Evolutionary conservation across 225 moss, liverwort and hornwort species (phyloP), one percentile per base, ranked within the genome.

Genomic region (Ulota crispa): DNA sequence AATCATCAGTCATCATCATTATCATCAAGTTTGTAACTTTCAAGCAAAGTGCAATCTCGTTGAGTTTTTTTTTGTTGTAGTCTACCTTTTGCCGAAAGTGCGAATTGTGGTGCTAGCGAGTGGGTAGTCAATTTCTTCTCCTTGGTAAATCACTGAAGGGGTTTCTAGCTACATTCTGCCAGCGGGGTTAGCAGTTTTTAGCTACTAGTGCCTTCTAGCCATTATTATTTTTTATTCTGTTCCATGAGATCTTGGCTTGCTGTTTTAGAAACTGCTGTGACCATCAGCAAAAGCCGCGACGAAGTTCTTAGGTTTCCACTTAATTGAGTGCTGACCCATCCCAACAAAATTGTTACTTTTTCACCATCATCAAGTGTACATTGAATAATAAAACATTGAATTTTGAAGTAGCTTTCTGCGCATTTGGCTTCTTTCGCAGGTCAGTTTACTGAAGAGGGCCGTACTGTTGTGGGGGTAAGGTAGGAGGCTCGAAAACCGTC

Each of bases 141-240:
- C 47, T 47, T 77, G 76, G 76, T 32, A 72, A 53, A 1, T 63
- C 72, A 70, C 24, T 80, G 75, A 57, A 82, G 81, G 89, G 75
- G 81, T 81, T 78, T 24, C 76, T 83, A 81, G 87, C 85, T 90
- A 66, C 53, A 66, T 47, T 41, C 82, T 88, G 88, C 50, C 14
- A 21, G 45, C 43, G 13, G 70, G 14, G 8, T 57, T 43, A 63
- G 85, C 83, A 85, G 83, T 65, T 75, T 81, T 6, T 72, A 80
- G 88, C 88, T 84, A 80, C 82, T 43, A 62, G 59, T 64, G 76
- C 83, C 81, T 76, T 80, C 21, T n/a, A 42, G 74, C 66, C 50
- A 50, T 50, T 50, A 30, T 54, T 55, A 39, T 52, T 47, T 68
- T 75, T 36, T 5, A 14, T 45, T 45, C 14, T 45, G 62, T 70